Conservation (phyloP, 371 early-diverging fungal genomes). For the Mucor ambiguus region DNA sequence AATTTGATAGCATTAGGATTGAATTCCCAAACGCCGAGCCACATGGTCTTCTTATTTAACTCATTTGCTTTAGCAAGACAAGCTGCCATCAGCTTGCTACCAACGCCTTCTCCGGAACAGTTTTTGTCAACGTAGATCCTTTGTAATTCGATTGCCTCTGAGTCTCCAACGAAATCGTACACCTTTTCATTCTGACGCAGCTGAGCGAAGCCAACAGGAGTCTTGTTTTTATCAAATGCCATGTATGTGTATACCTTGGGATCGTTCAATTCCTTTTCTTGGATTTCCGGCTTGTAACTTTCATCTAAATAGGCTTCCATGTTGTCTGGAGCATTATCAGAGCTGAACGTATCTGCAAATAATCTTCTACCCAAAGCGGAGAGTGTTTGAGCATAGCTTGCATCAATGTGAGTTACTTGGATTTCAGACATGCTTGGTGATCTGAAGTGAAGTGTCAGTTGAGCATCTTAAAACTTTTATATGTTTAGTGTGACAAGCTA, state of each 20-base stretch:
- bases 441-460: not conserved
- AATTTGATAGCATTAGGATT: slow-evolving; percentile 32
- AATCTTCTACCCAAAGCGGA: slow-evolving; percentile 18
- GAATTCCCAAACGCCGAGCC: slow-evolving; percentile 45
- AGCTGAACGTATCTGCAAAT: slow-evolving; percentile 27
- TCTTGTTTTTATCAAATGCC: slow-evolving; percentile 14
- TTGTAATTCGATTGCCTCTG: slow-evolving; percentile 31
- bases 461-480: not conserved
- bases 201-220: slow-evolving; percentile 32
- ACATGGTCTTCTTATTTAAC: slow-evolving; percentile 30
- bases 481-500: not conserved
- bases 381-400: slow-evolving; percentile 15
- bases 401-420: not conserved
- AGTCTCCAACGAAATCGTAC: slow-evolving; percentile 29
- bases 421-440: not conserved
- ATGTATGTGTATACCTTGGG: slow-evolving; percentile 23
- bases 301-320: slow-evolving; percentile 21
- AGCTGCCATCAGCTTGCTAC: slow-evolving; percentile 17
- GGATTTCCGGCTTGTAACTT: slow-evolving; percentile 20
- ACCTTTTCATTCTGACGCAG: slow-evolving; percentile 18
- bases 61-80: slow-evolving; percentile 15
- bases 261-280: slow-evolving; percentile 24
- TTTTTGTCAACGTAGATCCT: slow-evolving; percentile 34
- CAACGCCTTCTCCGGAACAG: slow-evolving; percentile 28
- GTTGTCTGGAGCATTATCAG: slow-evolving; percentile 17